Conservation (phyloP, 2,329 filamentous ascomycete genomes). For the Cryphonectria carpinicola region DNA sequence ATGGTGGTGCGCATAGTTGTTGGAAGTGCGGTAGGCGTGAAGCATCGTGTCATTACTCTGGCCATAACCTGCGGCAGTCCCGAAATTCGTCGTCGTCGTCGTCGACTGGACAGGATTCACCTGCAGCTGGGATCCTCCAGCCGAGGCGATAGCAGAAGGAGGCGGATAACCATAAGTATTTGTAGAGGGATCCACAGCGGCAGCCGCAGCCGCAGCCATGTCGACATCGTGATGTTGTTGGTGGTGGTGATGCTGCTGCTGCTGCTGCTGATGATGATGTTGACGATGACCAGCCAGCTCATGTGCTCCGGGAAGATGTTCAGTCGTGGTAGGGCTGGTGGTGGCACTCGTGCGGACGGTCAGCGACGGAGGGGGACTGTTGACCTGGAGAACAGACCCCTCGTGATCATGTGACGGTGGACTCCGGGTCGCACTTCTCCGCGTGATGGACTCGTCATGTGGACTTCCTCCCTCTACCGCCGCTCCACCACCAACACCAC, state of each 20-base stretch:
- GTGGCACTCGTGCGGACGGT: conserved; percentile 37
- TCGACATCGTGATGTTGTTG: not conserved
- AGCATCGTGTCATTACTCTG: conserved; percentile 57
- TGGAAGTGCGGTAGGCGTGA: conserved; percentile 56
- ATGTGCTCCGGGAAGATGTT: conserved; percentile 33
- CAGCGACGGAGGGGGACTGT: conserved; percentile 47
- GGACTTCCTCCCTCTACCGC: conserved; percentile 39
- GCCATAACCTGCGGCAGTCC: conserved; percentile 40
- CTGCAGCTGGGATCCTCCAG: conserved; percentile 42
- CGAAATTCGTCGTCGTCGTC: conserved; percentile 28
- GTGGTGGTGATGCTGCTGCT: not conserved
- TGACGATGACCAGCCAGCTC: conserved; percentile 28
- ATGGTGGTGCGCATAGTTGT: conserved; percentile 47
- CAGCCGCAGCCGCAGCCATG: not conserved
- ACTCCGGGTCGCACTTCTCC: conserved; percentile 28
- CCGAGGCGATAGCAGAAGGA: conserved; percentile 49
- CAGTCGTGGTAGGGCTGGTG: conserved; percentile 37
- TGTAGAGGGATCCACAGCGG: conserved; percentile 47
- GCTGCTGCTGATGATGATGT: conserved; percentile 26
- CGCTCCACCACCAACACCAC: conserved; percentile 31
- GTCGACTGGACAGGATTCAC: conserved; percentile 23
- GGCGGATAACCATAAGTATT: conserved; percentile 61
- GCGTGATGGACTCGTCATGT: conserved; percentile 39
- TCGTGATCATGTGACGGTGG: conserved; percentile 30
- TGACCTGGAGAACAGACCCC: conserved; percentile 28